Evolutionary conservation across 495 filamentous ascomycete genomes (phyloP).

Genomic region (Aspergillus coremiiformis): DNA sequence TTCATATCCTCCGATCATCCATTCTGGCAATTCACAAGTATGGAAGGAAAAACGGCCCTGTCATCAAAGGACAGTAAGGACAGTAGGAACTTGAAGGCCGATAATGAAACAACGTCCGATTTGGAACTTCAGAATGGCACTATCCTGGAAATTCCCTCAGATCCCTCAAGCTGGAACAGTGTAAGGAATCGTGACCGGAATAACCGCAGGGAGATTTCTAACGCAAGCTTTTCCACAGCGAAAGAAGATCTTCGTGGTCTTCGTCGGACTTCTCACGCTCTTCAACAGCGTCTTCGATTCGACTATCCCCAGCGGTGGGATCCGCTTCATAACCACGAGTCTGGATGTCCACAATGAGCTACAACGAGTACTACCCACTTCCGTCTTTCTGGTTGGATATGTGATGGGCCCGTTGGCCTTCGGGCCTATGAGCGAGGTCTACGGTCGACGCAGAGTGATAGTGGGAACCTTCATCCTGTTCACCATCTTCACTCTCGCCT

Average conservation of each 20-base stretch:
- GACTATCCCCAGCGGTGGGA: conserved; percentile 3
- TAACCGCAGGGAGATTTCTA: neutral
- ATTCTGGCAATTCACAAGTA: neutral
- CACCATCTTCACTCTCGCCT: conserved; percentile 29
- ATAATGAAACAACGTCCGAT: neutral
- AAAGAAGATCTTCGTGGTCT: neutral
- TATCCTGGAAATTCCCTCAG: neutral
- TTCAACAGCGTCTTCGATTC: conserved; percentile 4
- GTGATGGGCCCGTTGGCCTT: conserved; percentile 20
- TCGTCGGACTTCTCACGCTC: neutral
- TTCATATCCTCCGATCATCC: neutral
- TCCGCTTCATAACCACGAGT: neutral
- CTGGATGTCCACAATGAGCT: neutral
- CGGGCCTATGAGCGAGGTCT: conserved; percentile 30
- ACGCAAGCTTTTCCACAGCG: neutral
- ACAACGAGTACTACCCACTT: conserved; percentile 5
- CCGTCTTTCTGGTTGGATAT: conserved; percentile 16
- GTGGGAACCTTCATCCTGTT: conserved; percentile 26
- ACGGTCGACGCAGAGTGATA: conserved; percentile 24
- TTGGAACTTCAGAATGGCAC: neutral
- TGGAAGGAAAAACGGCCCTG: neutral
- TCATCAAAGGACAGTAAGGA: neutral
- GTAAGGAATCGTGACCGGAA: neutral
- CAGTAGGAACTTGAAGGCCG: neutral
- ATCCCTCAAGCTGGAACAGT: neutral